Evolutionary conservation across 768 basidiomycete genomes (phyloP), one percentile per base, ranked within the genome.

Genomic region (Boletus bicolor): DNA sequence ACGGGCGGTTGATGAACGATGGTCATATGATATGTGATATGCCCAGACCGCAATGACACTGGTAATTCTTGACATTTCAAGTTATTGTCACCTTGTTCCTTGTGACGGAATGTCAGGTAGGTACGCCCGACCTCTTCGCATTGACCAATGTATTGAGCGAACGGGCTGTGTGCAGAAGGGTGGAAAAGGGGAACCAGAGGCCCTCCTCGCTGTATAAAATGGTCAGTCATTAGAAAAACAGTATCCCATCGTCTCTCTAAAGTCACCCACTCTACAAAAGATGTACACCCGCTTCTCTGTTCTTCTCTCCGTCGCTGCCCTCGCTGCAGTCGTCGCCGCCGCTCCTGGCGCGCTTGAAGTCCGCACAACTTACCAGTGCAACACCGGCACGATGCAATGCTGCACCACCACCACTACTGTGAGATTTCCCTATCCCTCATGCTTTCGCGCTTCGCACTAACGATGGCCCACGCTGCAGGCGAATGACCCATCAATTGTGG

Each of bases 281-380:
- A 64, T 63, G 61, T 55, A 24, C 39, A 9, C 28, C n/a, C 58
- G 36, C 46, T 19, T 55, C 24, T 28, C 51, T 30, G n/a, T 39
- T 26, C 24, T 64, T 26, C 21, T 64, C 36, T 32, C 55, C 3
- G n/a, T 64, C 36, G 55, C 34, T 55, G 58, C 51, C n/a, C 47
- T 64, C 1, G 51, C 7, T 12, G 48, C 38, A 8, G 45, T 42
- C 12, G 62, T 12, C 2, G 42, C 48, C 4, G 63, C 51, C 12
- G 61, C 53, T 24, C 61, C 55, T 1, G 38, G 7, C 7, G 46
- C 3, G 7, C 36, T 57, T 19, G 35, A 28, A 11, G 21, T 24
- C 21, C 21, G 21, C 21, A 24, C 21, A 24, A 24, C 21, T 24
- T 24, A 24, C 21, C 21, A 24, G 21, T 62, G 61, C 19, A 26